Evolutionary conservation across 495 filamentous ascomycete genomes (phyloP).

Genomic region (Mytilinidion resinicola): DNA sequence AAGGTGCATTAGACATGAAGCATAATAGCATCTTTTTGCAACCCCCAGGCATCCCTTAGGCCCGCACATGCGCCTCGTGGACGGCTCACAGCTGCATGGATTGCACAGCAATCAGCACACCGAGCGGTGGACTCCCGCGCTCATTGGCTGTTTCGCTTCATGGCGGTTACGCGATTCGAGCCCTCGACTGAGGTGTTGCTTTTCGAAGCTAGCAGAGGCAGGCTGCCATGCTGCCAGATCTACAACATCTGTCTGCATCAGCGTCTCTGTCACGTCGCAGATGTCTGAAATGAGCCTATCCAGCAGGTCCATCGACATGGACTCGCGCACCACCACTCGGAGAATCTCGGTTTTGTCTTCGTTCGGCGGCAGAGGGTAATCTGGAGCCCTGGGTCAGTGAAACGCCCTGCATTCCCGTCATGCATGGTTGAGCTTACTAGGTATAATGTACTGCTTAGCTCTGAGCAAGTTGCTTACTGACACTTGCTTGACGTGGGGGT

Average conservation of each 20-base stretch:
- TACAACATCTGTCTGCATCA: constrained; percentile 48
- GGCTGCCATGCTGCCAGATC: constrained; percentile 39
- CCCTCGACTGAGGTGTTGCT: constrained; percentile 35
- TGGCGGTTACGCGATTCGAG: constrained; percentile 32
- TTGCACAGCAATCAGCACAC: constrained; percentile 44
- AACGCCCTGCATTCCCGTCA: background rate
- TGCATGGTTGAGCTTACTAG: constrained; percentile 42
- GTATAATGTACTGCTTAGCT: constrained; percentile 69
- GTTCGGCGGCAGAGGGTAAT: constrained; percentile 63
- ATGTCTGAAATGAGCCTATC: constrained; percentile 56
- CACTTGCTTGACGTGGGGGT: constrained; percentile 60
- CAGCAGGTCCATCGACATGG: constrained; percentile 61
- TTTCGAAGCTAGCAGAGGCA: constrained; percentile 34
- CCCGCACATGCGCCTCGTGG: no score
- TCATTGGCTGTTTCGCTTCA: constrained; percentile 43
- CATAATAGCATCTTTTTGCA: no score
- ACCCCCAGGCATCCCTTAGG: no score
- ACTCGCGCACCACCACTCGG: constrained; percentile 62
- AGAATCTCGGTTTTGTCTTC: constrained; percentile 61
- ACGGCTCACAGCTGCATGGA: no score
- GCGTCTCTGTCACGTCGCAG: constrained; percentile 48
- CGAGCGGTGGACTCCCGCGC: constrained; percentile 52
- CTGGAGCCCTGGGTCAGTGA: constrained; percentile 23
- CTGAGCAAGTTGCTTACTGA: constrained; percentile 59
- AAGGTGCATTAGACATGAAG: no score